phyloP scores from a whole-genome alignment of 495 filamentous ascomycete genomes.

The Talaromyces thailandensis region DNA sequence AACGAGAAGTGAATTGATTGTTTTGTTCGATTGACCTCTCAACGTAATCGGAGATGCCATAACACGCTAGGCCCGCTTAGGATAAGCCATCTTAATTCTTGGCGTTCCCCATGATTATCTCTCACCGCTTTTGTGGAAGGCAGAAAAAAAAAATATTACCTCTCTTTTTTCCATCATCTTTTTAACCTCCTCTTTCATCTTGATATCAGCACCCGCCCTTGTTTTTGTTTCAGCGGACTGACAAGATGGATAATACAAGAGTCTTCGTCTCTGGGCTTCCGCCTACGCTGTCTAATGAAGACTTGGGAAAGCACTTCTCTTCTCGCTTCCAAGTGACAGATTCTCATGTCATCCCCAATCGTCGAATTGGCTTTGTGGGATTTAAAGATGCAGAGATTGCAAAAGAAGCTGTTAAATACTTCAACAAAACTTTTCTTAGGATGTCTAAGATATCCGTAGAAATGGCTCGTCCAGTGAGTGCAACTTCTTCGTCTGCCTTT shows the following conservation, averaged over 20 bases:
- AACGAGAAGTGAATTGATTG: background rate
- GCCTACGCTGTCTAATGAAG: conserved; percentile 61
- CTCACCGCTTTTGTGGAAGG: conserved; percentile 27
- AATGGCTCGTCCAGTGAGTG: conserved; percentile 72
- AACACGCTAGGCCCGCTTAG: background rate
- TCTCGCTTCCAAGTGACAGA: conserved; percentile 73
- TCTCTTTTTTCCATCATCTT: conserved; percentile 20
- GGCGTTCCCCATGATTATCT: background rate
- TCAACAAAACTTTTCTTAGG: conserved; percentile 88
- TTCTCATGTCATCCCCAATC: conserved; percentile 75
- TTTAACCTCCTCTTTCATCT: conserved; percentile 10
- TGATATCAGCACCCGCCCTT: conserved; percentile 2
- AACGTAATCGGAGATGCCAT: background rate
- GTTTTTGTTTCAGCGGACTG: conserved; percentile 7
- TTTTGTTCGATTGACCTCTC: background rate
- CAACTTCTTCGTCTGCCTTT: conserved; percentile 7
- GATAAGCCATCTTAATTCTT: background rate
- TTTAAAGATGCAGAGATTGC: conserved; percentile 80
- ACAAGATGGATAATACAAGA: conserved; percentile 48
- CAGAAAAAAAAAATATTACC: conserved; percentile 10
- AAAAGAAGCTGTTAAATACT: conserved; percentile 75
- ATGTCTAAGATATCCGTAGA: conserved; percentile 95
- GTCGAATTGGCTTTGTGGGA: conserved; percentile 92
- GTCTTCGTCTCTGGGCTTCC: conserved; percentile 87
- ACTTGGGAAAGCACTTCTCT: conserved; percentile 82